These are phyloP conservation scores for Apiosordaria backusii DNA, from an alignment of 495 filamentous ascomycete genomes.

Conservation along the genomic window DNA sequence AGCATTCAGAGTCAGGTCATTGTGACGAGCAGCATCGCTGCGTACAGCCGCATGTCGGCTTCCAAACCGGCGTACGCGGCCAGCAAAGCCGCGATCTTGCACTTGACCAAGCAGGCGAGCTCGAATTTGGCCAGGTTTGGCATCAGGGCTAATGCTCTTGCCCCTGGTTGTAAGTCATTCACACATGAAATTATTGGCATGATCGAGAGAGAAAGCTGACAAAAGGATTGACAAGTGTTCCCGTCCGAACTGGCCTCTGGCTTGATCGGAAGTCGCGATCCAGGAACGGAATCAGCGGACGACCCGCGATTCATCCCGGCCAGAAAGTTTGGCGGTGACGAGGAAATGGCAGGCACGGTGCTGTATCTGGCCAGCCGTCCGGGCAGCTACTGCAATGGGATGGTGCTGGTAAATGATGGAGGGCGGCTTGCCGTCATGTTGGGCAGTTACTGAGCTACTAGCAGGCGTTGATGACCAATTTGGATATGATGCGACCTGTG, in stretches of 20 bases:
- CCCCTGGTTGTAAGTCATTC: constrained; percentile 52
- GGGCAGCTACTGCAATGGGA: constrained; percentile 57
- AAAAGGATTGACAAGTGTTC: constrained; percentile 40
- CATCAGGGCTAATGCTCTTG: constrained; percentile 61
- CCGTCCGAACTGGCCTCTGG: constrained; percentile 51
- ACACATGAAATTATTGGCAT: constrained; percentile 35
- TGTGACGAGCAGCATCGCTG: constrained; percentile 52
- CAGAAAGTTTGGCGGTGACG: constrained; percentile 47
- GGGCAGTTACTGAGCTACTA: constrained; percentile 46
- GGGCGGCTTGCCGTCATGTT: constrained; percentile 48
- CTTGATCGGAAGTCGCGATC: constrained; percentile 38
- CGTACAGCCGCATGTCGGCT: constrained; percentile 40
- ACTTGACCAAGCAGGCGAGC: constrained; percentile 60
- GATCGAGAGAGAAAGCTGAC: constrained; percentile 33
- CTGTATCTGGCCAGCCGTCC: constrained; percentile 55
- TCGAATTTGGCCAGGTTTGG: constrained; percentile 50
- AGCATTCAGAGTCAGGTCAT: constrained; percentile 55
- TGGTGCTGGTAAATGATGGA: constrained; percentile 54
- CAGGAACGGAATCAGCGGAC: constrained; percentile 34
- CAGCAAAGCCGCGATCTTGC: constrained; percentile 59
- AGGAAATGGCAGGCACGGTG: constrained; percentile 58
- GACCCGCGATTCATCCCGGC: constrained; percentile 47
- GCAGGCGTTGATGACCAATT: no score
- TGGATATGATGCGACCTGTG: no score
- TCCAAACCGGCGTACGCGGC: constrained; percentile 55